Evolutionary conservation across 495 filamentous ascomycete species (phyloP), one percentile per base, ranked within the genome.

Genomic region (Hyphodiscus hymeniophilus): DNA sequence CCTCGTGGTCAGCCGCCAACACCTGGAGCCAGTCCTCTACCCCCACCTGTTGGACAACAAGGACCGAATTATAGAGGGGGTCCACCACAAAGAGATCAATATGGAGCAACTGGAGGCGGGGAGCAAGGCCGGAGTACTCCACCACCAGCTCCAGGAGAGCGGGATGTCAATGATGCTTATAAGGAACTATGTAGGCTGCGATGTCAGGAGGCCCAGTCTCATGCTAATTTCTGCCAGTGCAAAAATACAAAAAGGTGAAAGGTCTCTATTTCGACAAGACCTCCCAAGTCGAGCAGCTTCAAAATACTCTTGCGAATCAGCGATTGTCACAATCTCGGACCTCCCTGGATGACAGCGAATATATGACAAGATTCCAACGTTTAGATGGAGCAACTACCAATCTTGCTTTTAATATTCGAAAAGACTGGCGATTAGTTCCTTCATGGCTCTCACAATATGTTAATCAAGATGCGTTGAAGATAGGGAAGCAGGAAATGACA

Each of bases 171-270:
- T 22, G 58, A 61, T 20, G 31, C 32, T 12, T 55, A 61, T 30
- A 73, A 87, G 51, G 81, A 88, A 57, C 63, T 87, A 31, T 71
- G 84, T 89, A 76, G 44, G 82, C 64, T 38, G 20, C 7, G 20
- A 26, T 7, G 17, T 17, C 15, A 11, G 18, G 6, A 11, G 2
- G 7, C 23, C 24, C 18, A 10, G 6, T 28, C 11, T 13, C 1
- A 40, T 32, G 18, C 40, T 52, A 44, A 38, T 15, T n/a, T 12
- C 30, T 2, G 24, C 15, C 38, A 61, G 58, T 56, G 36, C 47
- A 48, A 7, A 98, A 98, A 70, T 98, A 98, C 61, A 88, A 88
- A 66, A 96, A 96, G 63, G 92, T 98, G 42, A 98, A 98, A 70
- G 79, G 86, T 26, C 84, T 95, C 53, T 98, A 96, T 61, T 98